phyloP scores from a whole-genome alignment of 2,329 filamentous ascomycete genomes.

The Stemphylium lycopersici region DNA sequence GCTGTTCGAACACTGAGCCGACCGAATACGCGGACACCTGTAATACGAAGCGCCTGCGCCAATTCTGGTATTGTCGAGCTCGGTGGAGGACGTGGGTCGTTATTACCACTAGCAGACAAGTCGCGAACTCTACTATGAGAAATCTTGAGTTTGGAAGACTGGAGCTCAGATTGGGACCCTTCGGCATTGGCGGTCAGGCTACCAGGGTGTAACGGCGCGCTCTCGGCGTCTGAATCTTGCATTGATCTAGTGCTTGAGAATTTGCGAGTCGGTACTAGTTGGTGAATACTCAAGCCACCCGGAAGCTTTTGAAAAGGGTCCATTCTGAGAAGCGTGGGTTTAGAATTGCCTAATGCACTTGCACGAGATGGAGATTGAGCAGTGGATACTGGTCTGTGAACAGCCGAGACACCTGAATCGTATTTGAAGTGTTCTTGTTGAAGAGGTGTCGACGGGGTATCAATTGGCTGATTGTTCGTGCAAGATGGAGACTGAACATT shows the following conservation, averaged over 20 bases:
- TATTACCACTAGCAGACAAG: not conserved
- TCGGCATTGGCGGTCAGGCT: not conserved
- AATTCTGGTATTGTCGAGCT: constrained; percentile 1
- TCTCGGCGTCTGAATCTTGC: not conserved
- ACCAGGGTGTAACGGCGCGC: not conserved
- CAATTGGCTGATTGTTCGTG: not conserved
- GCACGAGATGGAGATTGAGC: too few species aligned
- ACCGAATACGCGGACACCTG: not conserved
- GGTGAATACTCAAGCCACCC: not conserved
- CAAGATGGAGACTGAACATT: not conserved
- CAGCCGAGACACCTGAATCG: too few species aligned
- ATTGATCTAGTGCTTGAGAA: not conserved
- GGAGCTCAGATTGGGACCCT: not conserved
- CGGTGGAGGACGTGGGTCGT: constrained; percentile 2
- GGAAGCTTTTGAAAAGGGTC: too few species aligned
- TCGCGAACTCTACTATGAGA: not conserved
- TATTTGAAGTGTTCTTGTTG: not conserved
- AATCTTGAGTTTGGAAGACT: not conserved
- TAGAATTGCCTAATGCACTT: too few species aligned
- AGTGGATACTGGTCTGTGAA: too few species aligned
- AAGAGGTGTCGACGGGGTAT: not conserved
- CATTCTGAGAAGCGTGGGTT: too few species aligned
- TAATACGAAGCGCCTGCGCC: not conserved
- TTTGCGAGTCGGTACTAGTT: not conserved
- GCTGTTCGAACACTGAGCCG: constrained; percentile 8